Evolutionary conservation across 208 protist genomes (phyloP).

Genomic region (Trypanosoma platydactyli): DNA sequence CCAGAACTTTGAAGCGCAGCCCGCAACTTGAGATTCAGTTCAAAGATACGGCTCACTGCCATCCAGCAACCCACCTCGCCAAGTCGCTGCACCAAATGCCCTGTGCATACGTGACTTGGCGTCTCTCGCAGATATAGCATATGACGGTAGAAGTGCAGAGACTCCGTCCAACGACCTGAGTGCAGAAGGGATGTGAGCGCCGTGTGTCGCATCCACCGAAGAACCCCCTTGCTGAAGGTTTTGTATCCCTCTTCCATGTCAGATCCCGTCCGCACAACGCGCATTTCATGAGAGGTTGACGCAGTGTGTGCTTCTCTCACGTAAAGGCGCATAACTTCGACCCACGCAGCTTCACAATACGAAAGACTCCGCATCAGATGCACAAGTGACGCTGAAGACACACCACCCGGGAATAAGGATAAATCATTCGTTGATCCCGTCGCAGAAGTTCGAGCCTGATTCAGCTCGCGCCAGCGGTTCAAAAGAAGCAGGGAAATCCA

Average conservation of each 20-base stretch:
- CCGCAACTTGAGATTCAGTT: conserved; percentile 44
- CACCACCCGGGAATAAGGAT: conserved; percentile 9
- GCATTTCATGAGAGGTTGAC: not conserved
- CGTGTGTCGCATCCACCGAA: conserved; percentile 42
- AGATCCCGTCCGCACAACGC: not conserved
- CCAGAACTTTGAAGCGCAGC: conserved; percentile 6
- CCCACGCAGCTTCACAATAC: conserved; percentile 12
- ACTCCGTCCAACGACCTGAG: conserved; percentile 37
- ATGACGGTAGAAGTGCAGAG: conserved; percentile 48
- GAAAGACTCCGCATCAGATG: conserved; percentile 26
- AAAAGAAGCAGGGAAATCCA: conserved; percentile 24
- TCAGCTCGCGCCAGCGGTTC: conserved; percentile 22
- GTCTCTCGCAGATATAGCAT: conserved; percentile 53
- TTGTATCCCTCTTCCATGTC: not conserved
- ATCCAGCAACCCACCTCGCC: conserved; percentile 34
- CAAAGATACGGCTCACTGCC: conserved; percentile 40
- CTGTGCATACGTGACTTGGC: conserved; percentile 44
- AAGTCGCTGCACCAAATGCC: conserved; percentile 42
- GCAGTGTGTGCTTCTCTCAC: not conserved
- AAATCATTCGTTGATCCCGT: not conserved
- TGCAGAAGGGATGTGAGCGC: conserved; percentile 40
- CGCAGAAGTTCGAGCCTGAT: not conserved
- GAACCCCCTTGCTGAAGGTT: not conserved
- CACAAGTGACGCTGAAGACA: not conserved
- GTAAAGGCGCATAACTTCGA: conserved; percentile 17